phyloP scores from a whole-genome alignment of 352 stramenopile species.

The Pythium sp. region DNA sequence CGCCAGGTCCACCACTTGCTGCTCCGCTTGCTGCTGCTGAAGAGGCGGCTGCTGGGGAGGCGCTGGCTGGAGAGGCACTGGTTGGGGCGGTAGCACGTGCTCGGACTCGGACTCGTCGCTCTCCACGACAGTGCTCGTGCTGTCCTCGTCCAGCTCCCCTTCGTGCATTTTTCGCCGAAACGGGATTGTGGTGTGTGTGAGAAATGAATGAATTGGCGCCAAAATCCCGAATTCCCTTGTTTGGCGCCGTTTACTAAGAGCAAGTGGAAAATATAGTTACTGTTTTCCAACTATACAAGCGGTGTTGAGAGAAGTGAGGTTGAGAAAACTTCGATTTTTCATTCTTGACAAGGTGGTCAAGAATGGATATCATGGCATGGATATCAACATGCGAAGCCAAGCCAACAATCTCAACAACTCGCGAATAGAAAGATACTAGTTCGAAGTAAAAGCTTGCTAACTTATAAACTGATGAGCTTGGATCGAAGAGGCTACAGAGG shows the following conservation, averaged over 20 bases:
- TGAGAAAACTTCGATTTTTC: too few relatives aligned
- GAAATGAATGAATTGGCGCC: not conserved
- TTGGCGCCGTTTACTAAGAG: not conserved
- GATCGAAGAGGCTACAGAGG: too few relatives aligned
- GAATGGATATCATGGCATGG: too few relatives aligned
- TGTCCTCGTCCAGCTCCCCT: slow-evolving; percentile 1
- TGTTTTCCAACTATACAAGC: too few relatives aligned
- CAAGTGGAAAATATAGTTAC: too few relatives aligned
- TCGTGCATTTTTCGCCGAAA: not conserved
- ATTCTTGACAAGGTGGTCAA: too few relatives aligned
- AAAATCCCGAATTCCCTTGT: not conserved
- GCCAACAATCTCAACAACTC: too few relatives aligned
- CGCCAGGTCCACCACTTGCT: not conserved
- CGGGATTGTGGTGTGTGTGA: too few relatives aligned
- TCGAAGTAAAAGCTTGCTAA: too few relatives aligned
- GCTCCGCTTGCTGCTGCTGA: not conserved
- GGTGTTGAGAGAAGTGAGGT: too few relatives aligned
- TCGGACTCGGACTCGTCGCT: not conserved
- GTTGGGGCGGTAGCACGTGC: not conserved
- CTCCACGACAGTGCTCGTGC: not conserved
- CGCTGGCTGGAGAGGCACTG: not conserved
- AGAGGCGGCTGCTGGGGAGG: not conserved
- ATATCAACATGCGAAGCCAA: too few relatives aligned
- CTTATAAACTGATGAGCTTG: not conserved
- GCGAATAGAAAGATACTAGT: too few relatives aligned